A percentile compares a stretch with the other conserved stretches of the same genome.
These are phyloP conservation scores for Trypanosoma scelopori DNA, from an alignment of 208 protist genomes.

Conservation along the genomic window DNA sequence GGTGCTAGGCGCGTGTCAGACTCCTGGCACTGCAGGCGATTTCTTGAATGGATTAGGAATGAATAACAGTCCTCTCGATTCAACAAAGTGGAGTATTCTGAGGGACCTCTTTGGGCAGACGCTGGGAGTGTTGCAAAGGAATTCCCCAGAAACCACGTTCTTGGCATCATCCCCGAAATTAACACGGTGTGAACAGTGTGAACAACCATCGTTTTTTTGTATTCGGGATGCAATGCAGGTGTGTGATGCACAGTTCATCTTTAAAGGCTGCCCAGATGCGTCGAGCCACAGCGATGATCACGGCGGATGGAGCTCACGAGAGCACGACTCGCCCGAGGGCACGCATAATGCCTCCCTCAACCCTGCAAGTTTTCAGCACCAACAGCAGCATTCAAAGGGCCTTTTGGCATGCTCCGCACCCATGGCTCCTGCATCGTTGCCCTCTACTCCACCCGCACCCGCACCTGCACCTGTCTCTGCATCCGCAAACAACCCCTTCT, in stretches of 20 bases:
- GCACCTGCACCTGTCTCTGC: background rate
- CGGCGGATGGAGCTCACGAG: slow-evolving; percentile 14
- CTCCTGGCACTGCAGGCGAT: background rate
- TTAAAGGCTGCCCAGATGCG: slow-evolving; percentile 26
- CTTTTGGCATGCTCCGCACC: background rate
- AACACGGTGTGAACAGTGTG: slow-evolving; percentile 50
- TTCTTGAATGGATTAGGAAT: background rate
- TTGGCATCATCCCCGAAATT: slow-evolving; percentile 10
- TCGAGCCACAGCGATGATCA: slow-evolving; percentile 12
- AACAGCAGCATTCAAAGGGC: slow-evolving; percentile 28
- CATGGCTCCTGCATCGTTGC: background rate
- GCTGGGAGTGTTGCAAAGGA: slow-evolving; percentile 42
- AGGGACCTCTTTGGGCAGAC: slow-evolving; percentile 60
- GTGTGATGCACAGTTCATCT: slow-evolving; percentile 67
- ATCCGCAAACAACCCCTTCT: too few relatives aligned
- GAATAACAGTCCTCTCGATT: background rate
- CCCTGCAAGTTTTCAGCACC: background rate
- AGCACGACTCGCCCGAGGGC: slow-evolving; percentile 36
- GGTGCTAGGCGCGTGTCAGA: background rate
- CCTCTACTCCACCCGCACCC: background rate
- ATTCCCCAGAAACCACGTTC: slow-evolving; percentile 44
- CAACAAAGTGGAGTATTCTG: slow-evolving; percentile 30
- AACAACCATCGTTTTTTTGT: slow-evolving; percentile 60
- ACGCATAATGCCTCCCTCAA: slow-evolving; percentile 28
- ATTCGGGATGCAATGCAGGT: slow-evolving; percentile 48